phyloP scores from a whole-genome alignment of 345 rosid species.

The Aquilaria malaccensis region DNA sequence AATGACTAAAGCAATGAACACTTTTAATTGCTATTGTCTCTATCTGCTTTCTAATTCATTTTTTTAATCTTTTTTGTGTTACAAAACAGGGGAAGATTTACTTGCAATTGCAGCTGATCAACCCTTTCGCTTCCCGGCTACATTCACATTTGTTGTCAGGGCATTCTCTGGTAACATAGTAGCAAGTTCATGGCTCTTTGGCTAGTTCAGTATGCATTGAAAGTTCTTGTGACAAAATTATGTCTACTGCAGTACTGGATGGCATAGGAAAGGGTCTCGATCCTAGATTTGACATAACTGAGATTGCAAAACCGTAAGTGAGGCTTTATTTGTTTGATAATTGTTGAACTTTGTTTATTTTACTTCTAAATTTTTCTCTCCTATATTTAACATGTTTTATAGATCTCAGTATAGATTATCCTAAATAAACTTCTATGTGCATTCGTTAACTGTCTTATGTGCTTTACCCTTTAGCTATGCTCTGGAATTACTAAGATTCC shows the following conservation, averaged over 20 bases:
- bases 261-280: constrained; percentile 99
- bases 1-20: not conserved
- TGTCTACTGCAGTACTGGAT: constrained; percentile 64
- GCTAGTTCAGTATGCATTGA: constrained; percentile 10
- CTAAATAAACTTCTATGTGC: not conserved
- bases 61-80: not conserved
- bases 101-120: constrained; percentile 96
- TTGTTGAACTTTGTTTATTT: not conserved
- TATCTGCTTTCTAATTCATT: constrained; percentile 3
- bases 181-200: constrained; percentile 7
- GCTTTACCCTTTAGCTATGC: constrained; percentile 61
- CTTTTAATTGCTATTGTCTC: not conserved
- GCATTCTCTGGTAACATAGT: constrained; percentile 78
- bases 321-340: constrained; percentile 5
- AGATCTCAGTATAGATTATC: no score
- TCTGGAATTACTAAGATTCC: constrained; percentile 77
- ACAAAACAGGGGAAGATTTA: constrained; percentile 85
- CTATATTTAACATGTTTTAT: not conserved
- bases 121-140: constrained; percentile 98
- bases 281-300: constrained; percentile 94
- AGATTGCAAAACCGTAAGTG: constrained; percentile 96
- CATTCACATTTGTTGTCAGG: constrained; percentile 97
- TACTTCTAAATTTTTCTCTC: constrained; percentile 1
- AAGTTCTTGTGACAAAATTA: constrained; percentile 7
- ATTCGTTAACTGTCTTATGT: constrained; percentile 17